phyloP scores from a whole-genome alignment of 2,329 filamentous ascomycete species.

The Ceratocystiopsis minuta region DNA sequence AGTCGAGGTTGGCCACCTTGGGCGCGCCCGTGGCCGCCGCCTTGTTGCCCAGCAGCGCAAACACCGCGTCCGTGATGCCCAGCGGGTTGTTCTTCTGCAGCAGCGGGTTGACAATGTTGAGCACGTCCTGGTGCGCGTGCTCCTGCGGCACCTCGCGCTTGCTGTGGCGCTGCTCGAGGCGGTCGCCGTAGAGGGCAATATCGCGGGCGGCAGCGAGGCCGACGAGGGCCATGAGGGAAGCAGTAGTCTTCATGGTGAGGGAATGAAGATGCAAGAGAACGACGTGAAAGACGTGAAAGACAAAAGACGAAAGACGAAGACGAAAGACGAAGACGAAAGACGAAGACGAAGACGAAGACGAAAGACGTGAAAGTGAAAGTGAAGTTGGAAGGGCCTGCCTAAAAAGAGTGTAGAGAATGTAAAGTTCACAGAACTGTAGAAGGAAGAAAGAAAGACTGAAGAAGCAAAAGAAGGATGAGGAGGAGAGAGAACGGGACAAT shows the following conservation, averaged over 20 bases:
- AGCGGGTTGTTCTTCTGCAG: conserved; percentile 29
- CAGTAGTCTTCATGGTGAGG: conserved; percentile 11
- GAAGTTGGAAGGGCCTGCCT: neutral
- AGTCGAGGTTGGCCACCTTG: conserved; percentile 28
- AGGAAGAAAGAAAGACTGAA: neutral
- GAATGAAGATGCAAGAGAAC: neutral
- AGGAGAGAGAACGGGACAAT: neutral
- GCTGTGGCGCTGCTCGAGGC: neutral
- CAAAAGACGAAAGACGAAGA: neutral
- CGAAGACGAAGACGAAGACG: neutral
- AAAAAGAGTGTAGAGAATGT: conserved; percentile 4
- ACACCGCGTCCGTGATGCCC: conserved; percentile 27
- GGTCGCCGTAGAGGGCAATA: conserved; percentile 9
- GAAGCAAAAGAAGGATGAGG: neutral
- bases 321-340: neutral
- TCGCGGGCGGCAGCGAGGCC: conserved; percentile 16
- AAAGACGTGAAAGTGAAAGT: conserved; percentile 4
- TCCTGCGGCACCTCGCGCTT: conserved; percentile 33
- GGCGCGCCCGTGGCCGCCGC: conserved; percentile 17
- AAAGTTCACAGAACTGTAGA: conserved; percentile 9
- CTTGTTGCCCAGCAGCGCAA: conserved; percentile 30
- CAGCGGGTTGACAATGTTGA: conserved; percentile 20
- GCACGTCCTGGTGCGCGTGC: conserved; percentile 28
- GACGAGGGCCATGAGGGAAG: conserved; percentile 14
- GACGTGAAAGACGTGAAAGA: conserved; percentile 4